A percentile compares a stretch with the other conserved stretches of the same genome.
Evolutionary conservation across 2,329 filamentous ascomycete genomes (phyloP).

Genomic region (Incumbomyces lentus): DNA sequence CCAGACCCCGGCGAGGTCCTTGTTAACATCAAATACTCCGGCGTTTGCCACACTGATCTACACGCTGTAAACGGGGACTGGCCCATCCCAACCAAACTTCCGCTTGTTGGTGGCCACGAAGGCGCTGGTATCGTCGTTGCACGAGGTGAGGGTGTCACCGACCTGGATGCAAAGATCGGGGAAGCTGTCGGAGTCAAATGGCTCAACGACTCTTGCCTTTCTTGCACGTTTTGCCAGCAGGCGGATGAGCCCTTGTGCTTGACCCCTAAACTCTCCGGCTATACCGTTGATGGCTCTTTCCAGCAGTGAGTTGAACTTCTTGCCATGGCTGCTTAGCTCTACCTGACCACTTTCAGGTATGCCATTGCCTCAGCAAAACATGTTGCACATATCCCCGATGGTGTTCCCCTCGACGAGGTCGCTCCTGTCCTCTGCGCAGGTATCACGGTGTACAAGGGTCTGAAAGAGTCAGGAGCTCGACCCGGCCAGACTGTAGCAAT

Average conservation of each 20-base stretch:
- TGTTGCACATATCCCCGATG: conserved; percentile 70
- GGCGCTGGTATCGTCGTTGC: conserved; percentile 77
- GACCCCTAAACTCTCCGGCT: conserved; percentile 67
- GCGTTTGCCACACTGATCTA: conserved; percentile 82
- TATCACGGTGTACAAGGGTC: conserved; percentile 82
- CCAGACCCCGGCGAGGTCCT: conserved; percentile 86
- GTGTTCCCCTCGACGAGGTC: conserved; percentile 63
- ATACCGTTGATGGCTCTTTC: conserved; percentile 84
- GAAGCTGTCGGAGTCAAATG: conserved; percentile 85
- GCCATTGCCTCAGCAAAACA: conserved; percentile 76
- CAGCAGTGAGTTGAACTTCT: conserved; percentile 52
- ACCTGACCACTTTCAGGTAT: conserved; percentile 28
- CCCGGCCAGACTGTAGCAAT: conserved; percentile 73
- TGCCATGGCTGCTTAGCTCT: too few species aligned
- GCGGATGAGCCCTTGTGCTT: conserved; percentile 75
- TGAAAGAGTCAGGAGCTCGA: conserved; percentile 68
- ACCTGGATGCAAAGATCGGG: conserved; percentile 58
- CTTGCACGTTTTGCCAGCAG: conserved; percentile 73
- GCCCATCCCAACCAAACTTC: conserved; percentile 72
- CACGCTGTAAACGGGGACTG: conserved; percentile 81
- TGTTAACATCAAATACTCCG: conserved; percentile 80
- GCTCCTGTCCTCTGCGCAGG: conserved; percentile 75
- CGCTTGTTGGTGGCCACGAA: conserved; percentile 63
- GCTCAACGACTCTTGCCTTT: conserved; percentile 78
- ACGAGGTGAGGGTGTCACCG: conserved; percentile 63